Base-by-base conservation (phyloP, 2,329 filamentous ascomycete genomes). In the Taxawa tesnikishii region DNA sequence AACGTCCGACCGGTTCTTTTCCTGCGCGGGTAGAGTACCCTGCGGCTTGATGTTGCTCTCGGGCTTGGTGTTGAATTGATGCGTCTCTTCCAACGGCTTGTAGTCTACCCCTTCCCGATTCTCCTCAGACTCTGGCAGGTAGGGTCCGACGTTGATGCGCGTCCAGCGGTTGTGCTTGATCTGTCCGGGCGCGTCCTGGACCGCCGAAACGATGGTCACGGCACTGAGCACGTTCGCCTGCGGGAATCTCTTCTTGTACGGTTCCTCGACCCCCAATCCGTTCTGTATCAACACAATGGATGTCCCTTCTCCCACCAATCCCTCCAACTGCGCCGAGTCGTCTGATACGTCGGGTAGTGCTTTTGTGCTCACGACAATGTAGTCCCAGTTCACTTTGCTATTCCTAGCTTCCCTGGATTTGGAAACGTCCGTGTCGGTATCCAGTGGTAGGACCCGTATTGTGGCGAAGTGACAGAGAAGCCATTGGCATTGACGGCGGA, bases 111-210 rank as follows among this genome's bases (percentile, higher is more conserved):
- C 26, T 13, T 47, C 34, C 33, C 56, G 39, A 26, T 56, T 51
- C n/a, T n/a, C n/a, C 41, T 59, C 48, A 42, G 64, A 49, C 10
- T 70, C 67, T 12, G 69, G 51, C 2, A 67, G 65, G 51, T 77
- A 82, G 9, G 77, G 73, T 0, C 78, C 79, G 31, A 80, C 65
- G 46, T 75, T 78, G 38, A 82, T 75, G 25, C 78, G 60, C 27
- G 79, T 83, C 79, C 79, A 83, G 24, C 77, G 68, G 50, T 82
- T 81, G 55, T 83, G 79, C 28, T 69, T 64, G 35, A 83, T 70
- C 0, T 68, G 58, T 4, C 79, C 79, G 15, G 68, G 73, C 3
- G 58, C 55, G 5, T 66, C 68, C 54, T 83, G 79, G 41, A 76
- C 78, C 11, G 75, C 78, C 41, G 72, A 78, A 18, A 79, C 66